Conservation (phyloP, 2,329 filamentous ascomycete genomes). For the Calonectria pauciramosa region DNA sequence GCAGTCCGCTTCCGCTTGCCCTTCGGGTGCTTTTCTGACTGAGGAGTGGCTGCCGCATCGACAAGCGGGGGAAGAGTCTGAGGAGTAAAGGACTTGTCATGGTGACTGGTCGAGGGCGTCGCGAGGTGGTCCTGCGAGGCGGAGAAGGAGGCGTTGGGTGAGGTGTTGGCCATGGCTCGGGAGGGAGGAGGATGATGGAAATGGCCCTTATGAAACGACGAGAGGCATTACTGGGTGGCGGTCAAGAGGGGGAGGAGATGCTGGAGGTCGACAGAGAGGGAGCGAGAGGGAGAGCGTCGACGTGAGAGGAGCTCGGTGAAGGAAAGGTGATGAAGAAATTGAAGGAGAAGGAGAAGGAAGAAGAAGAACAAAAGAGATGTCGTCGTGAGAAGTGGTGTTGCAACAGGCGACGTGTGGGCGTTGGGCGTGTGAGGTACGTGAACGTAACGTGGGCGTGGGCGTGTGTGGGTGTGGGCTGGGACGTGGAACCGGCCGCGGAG, state of each 20-base stretch:
- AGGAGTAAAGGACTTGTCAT: conserved; percentile 41
- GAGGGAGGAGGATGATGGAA: conserved; percentile 34
- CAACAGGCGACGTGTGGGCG: conserved; percentile 39
- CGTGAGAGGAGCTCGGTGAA: neutral
- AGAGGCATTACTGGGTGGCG: conserved; percentile 45
- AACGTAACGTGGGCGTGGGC: conserved; percentile 27
- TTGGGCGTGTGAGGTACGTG: conserved; percentile 33
- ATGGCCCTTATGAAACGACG: conserved; percentile 44
- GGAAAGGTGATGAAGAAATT: conserved; percentile 3
- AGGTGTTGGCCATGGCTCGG: conserved; percentile 44
- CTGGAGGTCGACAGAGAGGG: neutral
- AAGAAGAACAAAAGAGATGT: conserved; percentile 35
- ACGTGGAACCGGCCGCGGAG: conserved; percentile 29
- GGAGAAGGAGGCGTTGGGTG: conserved; percentile 38
- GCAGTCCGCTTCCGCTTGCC: conserved; percentile 74
- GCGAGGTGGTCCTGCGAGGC: conserved; percentile 43
- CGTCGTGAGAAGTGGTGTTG: conserved; percentile 36
- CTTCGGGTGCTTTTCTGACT: conserved; percentile 65
- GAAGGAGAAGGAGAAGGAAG: conserved; percentile 20
- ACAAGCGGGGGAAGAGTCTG: conserved; percentile 41
- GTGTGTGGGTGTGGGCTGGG: conserved; percentile 32
- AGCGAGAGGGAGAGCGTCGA: neutral
- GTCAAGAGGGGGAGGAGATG: conserved; percentile 32
- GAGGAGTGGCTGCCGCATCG: conserved; percentile 32
- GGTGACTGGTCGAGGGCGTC: conserved; percentile 38